A percentile compares a stretch with the other conserved stretches of the same genome.
These are phyloP conservation scores for Artemisia argyi DNA, from an alignment of 129 eudicot genomes.

Conservation along the genomic window DNA sequence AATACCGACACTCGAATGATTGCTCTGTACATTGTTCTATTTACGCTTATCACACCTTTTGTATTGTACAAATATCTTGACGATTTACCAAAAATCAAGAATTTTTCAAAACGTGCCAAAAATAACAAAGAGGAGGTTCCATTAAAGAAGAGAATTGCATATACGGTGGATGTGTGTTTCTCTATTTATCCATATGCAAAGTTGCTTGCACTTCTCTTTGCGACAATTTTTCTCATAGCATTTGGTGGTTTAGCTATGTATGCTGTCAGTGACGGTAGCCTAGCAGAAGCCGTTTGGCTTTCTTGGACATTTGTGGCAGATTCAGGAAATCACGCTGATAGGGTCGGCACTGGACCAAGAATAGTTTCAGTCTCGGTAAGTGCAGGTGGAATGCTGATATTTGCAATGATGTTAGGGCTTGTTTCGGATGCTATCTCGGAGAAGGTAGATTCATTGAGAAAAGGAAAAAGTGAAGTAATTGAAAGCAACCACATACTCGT, in stretches of 20 bases:
- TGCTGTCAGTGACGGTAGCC: slow-evolving; percentile 84
- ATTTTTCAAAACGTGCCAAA: slow-evolving; percentile 43
- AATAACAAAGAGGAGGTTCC: slow-evolving; percentile 85
- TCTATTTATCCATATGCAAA: slow-evolving; percentile 96
- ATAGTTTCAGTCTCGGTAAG: slow-evolving; percentile 93
- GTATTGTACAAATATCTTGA: slow-evolving; percentile 75
- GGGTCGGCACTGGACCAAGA: slow-evolving; percentile 87
- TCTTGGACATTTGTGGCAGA: slow-evolving; percentile 97
- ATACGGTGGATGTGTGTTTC: slow-evolving; percentile 89
- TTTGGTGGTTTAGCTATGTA: slow-evolving; percentile 96
- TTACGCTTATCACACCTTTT: slow-evolving; percentile 79
- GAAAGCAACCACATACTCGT: slow-evolving; percentile 89
- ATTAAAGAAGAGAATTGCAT: slow-evolving; percentile 85
- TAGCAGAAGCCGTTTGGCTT: slow-evolving; percentile 92
- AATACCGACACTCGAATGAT: slow-evolving; percentile 54
- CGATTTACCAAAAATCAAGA: slow-evolving; percentile 60
- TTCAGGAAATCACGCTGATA: slow-evolving; percentile 98
- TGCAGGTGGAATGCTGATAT: slow-evolving; percentile 98
- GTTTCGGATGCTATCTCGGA: slow-evolving; percentile 99
- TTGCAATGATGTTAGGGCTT: slow-evolving; percentile 99
- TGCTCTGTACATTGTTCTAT: slow-evolving; percentile 65
- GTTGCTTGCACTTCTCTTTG: slow-evolving; percentile 92
- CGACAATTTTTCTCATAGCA: slow-evolving; percentile 91
- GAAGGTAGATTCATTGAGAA: slow-evolving; percentile 91
- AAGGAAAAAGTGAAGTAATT: slow-evolving; percentile 97